phyloP scores from a whole-genome alignment of 495 filamentous ascomycete species.

The Hypoxylon trugodes region DNA sequence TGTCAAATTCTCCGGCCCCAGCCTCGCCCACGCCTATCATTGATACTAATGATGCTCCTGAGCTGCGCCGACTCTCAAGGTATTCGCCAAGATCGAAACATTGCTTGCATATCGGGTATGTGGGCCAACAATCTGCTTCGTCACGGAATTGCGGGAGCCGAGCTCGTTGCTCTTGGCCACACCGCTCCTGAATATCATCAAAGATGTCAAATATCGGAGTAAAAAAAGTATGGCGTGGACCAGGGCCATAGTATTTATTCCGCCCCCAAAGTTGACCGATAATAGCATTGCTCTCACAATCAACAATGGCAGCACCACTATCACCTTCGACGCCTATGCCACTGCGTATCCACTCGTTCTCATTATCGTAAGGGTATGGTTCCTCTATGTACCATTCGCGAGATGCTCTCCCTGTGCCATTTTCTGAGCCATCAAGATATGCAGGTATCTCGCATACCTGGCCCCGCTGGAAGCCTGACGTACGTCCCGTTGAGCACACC shows the following conservation, averaged over 20 bases:
- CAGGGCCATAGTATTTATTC: conserved; percentile 44
- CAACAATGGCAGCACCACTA: conserved; percentile 46
- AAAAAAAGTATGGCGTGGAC: conserved; percentile 42
- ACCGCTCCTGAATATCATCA: conserved; percentile 43
- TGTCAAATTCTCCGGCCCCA: conserved; percentile 39
- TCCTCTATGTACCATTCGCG: conserved; percentile 48
- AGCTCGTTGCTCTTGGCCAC: conserved; percentile 36
- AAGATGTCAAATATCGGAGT: conserved; percentile 48
- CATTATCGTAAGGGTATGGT: conserved; percentile 38
- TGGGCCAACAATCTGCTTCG: conserved; percentile 40
- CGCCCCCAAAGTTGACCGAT: conserved; percentile 49
- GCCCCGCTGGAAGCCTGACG: conserved; percentile 40
- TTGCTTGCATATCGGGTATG: conserved; percentile 40
- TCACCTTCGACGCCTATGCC: conserved; percentile 50
- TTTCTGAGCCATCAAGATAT: conserved; percentile 38
- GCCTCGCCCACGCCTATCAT: conserved; percentile 40
- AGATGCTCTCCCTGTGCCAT: conserved; percentile 44
- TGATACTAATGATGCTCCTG: conserved; percentile 41
- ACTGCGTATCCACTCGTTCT: conserved; percentile 47
- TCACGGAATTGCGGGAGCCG: conserved; percentile 42
- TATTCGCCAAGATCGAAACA: conserved; percentile 43
- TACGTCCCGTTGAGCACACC: conserved; percentile 42
- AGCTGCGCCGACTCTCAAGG: conserved; percentile 42
- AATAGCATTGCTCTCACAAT: conserved; percentile 41
- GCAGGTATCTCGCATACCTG: conserved; percentile 45